A percentile compares a stretch with the other conserved stretches of the same genome.
Evolutionary conservation across 1,284 basidiomycete species (phyloP).

Genomic region (Ganoderma multipileum): DNA sequence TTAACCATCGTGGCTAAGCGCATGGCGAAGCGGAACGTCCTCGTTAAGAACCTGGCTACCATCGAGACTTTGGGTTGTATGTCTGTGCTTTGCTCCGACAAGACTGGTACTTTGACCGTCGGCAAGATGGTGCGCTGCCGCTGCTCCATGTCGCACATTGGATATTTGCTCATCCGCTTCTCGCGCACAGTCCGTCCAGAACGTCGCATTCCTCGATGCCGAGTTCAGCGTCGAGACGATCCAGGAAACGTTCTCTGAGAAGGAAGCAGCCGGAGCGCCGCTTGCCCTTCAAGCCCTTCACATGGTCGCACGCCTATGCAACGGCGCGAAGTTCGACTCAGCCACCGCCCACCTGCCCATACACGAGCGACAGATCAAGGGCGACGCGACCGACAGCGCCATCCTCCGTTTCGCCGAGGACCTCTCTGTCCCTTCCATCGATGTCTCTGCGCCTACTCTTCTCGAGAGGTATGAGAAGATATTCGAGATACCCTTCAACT

Average conservation of each 20-base stretch:
- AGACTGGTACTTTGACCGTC: slow-evolving; percentile 36
- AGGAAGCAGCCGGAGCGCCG: slow-evolving; percentile 25
- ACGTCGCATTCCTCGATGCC: slow-evolving; percentile 49
- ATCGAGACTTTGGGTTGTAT: slow-evolving; percentile 68
- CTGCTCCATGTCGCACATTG: neutral
- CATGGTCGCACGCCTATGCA: slow-evolving; percentile 62
- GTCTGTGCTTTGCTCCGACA: slow-evolving; percentile 47
- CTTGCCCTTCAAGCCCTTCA: slow-evolving; percentile 44
- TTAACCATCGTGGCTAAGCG: slow-evolving; percentile 57
- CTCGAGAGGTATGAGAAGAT: slow-evolving; percentile 40
- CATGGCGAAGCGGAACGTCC: slow-evolving; percentile 58
- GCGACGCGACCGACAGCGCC: slow-evolving; percentile 71
- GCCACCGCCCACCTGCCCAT: slow-evolving; percentile 45
- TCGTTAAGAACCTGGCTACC: slow-evolving; percentile 66
- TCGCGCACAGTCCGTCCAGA: slow-evolving; percentile 45
- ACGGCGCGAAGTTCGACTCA: slow-evolving; percentile 63
- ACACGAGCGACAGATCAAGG: slow-evolving; percentile 56
- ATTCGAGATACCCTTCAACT: slow-evolving; percentile 65
- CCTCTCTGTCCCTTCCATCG: slow-evolving; percentile 37
- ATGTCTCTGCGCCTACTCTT: slow-evolving; percentile 35
- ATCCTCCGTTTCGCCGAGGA: slow-evolving; percentile 65
- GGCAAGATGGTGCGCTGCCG: slow-evolving; percentile 34
- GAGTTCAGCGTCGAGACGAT: slow-evolving; percentile 40
- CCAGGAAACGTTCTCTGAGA: slow-evolving; percentile 33
- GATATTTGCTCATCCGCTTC: neutral